These are phyloP conservation scores for Backusella parvicylindrica DNA, from an alignment of 192 early-diverging fungal genomes.

Conservation along the genomic window DNA sequence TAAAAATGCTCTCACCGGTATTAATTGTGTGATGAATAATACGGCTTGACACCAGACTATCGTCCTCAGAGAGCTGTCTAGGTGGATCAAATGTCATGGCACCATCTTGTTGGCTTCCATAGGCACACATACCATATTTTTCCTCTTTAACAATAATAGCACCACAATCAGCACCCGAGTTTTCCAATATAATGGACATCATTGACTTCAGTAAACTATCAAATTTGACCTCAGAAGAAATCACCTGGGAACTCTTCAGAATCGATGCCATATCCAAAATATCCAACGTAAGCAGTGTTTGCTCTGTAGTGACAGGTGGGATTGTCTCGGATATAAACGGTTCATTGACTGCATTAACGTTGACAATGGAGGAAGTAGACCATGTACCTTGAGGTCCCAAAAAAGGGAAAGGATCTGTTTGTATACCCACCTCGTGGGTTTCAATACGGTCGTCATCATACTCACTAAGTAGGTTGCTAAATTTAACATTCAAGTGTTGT, in stretches of 20 bases:
- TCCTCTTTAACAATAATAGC: conserved; percentile 37
- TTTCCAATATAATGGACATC: conserved; percentile 36
- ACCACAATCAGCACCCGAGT: conserved; percentile 32
- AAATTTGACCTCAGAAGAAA: conserved; percentile 35
- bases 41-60: conserved; percentile 26
- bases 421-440: conserved; percentile 15
- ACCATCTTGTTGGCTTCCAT: conserved; percentile 27
- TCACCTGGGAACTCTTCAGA: conserved; percentile 33
- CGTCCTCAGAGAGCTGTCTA: conserved; percentile 22
- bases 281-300: conserved; percentile 27
- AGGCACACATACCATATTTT: conserved; percentile 27
- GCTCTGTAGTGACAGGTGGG: conserved; percentile 25
- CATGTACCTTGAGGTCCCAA: conserved; percentile 20
- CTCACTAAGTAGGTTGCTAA: conserved; percentile 1
- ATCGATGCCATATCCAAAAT: conserved; percentile 36
- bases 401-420: conserved; percentile 28
- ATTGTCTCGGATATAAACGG: conserved; percentile 13
- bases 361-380: conserved; percentile 13
- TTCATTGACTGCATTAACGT: conserved; percentile 8
- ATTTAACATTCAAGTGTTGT: conserved; percentile 14
- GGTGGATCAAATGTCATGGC: conserved; percentile 33
- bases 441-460: conserved; percentile 23
- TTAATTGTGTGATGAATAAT: conserved; percentile 30
- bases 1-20: conserved; percentile 25
- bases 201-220: conserved; percentile 33